Evolutionary conservation across 2,329 filamentous ascomycete genomes (phyloP).

Genomic region (Zarea fungicola): DNA sequence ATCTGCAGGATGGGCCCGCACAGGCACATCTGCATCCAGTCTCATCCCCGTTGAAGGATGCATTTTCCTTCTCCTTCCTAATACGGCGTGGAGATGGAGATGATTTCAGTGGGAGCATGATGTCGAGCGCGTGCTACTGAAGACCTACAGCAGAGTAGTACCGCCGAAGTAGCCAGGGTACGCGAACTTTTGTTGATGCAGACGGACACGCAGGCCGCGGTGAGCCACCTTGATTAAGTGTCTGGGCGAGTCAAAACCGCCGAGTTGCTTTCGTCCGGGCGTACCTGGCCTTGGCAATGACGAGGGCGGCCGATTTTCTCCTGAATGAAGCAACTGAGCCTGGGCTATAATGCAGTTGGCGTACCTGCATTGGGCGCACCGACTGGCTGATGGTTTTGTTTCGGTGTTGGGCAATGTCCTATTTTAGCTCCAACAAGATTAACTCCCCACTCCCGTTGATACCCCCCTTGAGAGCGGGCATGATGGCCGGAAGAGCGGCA

Average conservation of each 20-base stretch:
- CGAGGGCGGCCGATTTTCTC: background rate
- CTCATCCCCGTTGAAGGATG: background rate
- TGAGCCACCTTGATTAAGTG: too few relatives aligned
- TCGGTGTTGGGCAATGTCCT: background rate
- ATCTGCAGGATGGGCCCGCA: background rate
- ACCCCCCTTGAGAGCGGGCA: background rate
- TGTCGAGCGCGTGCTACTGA: background rate
- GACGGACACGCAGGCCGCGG: too few relatives aligned
- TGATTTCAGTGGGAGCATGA: background rate
- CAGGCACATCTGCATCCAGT: background rate
- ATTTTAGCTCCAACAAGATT: background rate
- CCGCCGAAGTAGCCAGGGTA: conserved; percentile 1
- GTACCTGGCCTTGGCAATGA: background rate
- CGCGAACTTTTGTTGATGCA: background rate
- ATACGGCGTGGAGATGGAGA: background rate
- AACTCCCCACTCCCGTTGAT: conserved; percentile 1
- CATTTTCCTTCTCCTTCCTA: conserved; percentile 9
- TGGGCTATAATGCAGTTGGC: background rate
- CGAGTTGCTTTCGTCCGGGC: background rate
- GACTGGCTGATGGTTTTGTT: background rate
- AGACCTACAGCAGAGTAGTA: conserved; percentile 2
- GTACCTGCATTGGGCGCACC: conserved; percentile 4
- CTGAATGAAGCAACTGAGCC: too few relatives aligned
- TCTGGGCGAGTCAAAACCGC: too few relatives aligned
- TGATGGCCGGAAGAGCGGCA: conserved; percentile 5